These are phyloP conservation scores for Oryza meridionalis DNA, from an alignment of 176 grass and related monocot species.

Conservation along the genomic window DNA sequence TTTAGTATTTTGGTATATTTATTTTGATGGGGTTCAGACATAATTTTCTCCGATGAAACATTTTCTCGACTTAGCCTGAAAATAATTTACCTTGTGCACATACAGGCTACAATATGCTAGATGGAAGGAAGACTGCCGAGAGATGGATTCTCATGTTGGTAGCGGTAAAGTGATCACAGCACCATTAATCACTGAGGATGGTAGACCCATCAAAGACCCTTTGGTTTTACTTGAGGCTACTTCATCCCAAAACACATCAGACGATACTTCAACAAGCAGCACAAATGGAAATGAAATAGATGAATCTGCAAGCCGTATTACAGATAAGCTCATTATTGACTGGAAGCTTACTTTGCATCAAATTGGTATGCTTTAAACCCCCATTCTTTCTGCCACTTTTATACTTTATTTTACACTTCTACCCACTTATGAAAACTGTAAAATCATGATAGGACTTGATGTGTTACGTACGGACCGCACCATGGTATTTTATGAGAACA, in stretches of 20 bases:
- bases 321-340: conserved; percentile 86
- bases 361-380: conserved; percentile 63
- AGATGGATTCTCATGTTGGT: conserved; percentile 96
- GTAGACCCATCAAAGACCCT: conserved; percentile 84
- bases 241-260: conserved; percentile 40
- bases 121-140: conserved; percentile 86
- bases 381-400: conserved; percentile 23
- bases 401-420: conserved; percentile 13
- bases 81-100: conserved; percentile 26
- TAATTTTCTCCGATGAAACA: conserved; percentile 8
- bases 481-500: conserved; percentile 96
- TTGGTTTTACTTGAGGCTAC: conserved; percentile 90
- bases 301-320: conserved; percentile 24
- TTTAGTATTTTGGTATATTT: background rate
- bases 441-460: conserved; percentile 77
- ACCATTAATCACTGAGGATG: conserved; percentile 88
- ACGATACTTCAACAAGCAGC: conserved; percentile 31
- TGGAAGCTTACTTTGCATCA: conserved; percentile 99
- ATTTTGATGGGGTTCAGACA: background rate
- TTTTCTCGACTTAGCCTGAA: conserved; percentile 29
- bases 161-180: conserved; percentile 93
- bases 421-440: conserved; percentile 17
- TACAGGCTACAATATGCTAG: conserved; percentile 81
- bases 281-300: conserved; percentile 25
- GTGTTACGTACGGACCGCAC: conserved; percentile 93